Conservation (phyloP, 257 asterid genomes). For the Nicotiana tomentosiformis region DNA sequence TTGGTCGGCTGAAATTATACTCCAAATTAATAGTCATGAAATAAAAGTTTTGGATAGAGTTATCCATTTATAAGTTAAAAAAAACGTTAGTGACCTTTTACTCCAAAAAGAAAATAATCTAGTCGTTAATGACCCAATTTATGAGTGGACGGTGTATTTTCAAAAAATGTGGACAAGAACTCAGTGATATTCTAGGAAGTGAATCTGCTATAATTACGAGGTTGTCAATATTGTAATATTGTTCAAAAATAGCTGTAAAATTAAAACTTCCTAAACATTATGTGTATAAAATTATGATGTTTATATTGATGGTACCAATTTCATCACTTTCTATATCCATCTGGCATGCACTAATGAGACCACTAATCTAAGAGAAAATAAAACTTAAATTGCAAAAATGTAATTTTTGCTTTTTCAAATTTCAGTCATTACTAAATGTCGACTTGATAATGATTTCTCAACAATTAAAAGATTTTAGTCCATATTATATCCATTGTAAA, state of each 20-base stretch:
- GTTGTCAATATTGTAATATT: neutral
- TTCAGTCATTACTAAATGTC: neutral
- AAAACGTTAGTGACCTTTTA: neutral
- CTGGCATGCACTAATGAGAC: too few relatives aligned
- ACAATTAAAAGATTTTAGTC: too few relatives aligned
- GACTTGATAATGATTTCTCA: neutral
- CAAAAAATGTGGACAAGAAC: too few relatives aligned
- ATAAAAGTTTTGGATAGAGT: neutral
- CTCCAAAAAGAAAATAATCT: neutral
- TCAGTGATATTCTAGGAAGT: neutral
- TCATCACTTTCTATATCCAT: too few relatives aligned
- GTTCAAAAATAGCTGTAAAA: neutral
- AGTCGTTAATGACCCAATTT: neutral
- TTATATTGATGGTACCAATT: too few relatives aligned
- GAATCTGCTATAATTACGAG: too few relatives aligned
- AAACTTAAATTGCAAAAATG: too few relatives aligned
- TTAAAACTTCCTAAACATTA: neutral
- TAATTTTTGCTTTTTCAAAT: too few relatives aligned
- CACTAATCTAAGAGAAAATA: too few relatives aligned
- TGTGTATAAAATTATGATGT: too few relatives aligned
- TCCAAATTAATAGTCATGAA: too few relatives aligned
- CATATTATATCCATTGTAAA: too few relatives aligned
- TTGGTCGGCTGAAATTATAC: neutral
- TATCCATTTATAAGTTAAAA: neutral
- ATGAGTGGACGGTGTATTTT: neutral